Evolutionary conservation across 2,329 filamentous ascomycete genomes (phyloP).

Genomic region (Trichoderma harzianum): DNA sequence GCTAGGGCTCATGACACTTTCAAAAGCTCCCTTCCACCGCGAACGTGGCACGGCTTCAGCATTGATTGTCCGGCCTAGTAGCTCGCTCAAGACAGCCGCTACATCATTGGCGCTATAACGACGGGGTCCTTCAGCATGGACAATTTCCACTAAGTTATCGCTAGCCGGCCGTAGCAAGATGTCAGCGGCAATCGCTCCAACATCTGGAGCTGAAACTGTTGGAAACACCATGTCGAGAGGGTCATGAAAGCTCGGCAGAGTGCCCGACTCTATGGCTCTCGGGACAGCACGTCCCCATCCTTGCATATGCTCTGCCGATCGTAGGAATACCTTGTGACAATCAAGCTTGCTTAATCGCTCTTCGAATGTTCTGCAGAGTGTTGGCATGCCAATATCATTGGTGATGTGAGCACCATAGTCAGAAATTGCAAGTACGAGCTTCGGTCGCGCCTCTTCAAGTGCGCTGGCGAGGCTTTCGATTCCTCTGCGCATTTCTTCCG

Average conservation of each 20-base stretch:
- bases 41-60: not conserved
- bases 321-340: not conserved
- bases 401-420: not conserved
- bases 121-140: not conserved
- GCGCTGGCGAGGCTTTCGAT: not conserved
- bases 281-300: not conserved
- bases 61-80: not conserved
- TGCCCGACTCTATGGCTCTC: not conserved
- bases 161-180: not conserved
- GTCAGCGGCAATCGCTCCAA: not conserved
- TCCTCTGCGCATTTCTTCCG: not conserved
- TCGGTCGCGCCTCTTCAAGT: not conserved
- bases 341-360: not conserved
- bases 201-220: not conserved
- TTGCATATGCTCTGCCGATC: not conserved
- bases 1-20: not conserved
- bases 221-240: not conserved
- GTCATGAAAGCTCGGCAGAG: not conserved
- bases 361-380: not conserved
- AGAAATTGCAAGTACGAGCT: not conserved
- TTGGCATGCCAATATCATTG: not conserved
- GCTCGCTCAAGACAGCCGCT: not conserved
- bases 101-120: not conserved
- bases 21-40: not conserved
- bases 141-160: not conserved